These are phyloP conservation scores for Termitomyces sp. DNA, from an alignment of 768 basidiomycete genomes.

Conservation along the genomic window DNA sequence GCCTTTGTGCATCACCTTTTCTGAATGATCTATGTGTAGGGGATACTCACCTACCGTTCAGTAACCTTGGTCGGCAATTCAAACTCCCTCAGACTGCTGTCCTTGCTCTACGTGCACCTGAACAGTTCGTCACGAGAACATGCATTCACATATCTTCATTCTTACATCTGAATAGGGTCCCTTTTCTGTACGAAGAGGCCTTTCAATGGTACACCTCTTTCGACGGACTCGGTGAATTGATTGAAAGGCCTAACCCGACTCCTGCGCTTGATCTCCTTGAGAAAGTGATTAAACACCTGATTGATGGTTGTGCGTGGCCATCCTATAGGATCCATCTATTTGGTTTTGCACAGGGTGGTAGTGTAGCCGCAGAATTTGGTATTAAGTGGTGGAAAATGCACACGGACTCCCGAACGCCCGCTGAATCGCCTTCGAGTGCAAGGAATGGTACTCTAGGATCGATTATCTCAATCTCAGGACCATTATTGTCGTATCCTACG, in stretches of 20 bases:
- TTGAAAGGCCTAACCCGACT: conserved; percentile 69
- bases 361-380: conserved; percentile 64
- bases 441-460: conserved; percentile 44
- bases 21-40: conserved; percentile 36
- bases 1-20: background rate
- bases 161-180: conserved; percentile 43
- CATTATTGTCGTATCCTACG: conserved; percentile 76
- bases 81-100: conserved; percentile 88
- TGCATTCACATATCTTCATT: background rate
- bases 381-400: conserved; percentile 49
- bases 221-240: conserved; percentile 68
- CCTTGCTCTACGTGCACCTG: conserved; percentile 75
- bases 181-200: conserved; percentile 71
- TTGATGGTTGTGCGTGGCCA: conserved; percentile 59
- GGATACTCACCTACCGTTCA: conserved; percentile 76
- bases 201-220: conserved; percentile 89
- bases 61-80: conserved; percentile 62
- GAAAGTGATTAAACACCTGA: conserved; percentile 51
- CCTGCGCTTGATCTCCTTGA: conserved; percentile 52
- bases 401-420: conserved; percentile 11
- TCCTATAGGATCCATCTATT: conserved; percentile 72
- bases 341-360: conserved; percentile 87
- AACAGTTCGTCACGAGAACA: conserved; percentile 44
- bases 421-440: conserved; percentile 12
- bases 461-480: conserved; percentile 63